Conservation (phyloP, 192 early-diverging fungal genomes). For the Entomortierella lignicola region DNA sequence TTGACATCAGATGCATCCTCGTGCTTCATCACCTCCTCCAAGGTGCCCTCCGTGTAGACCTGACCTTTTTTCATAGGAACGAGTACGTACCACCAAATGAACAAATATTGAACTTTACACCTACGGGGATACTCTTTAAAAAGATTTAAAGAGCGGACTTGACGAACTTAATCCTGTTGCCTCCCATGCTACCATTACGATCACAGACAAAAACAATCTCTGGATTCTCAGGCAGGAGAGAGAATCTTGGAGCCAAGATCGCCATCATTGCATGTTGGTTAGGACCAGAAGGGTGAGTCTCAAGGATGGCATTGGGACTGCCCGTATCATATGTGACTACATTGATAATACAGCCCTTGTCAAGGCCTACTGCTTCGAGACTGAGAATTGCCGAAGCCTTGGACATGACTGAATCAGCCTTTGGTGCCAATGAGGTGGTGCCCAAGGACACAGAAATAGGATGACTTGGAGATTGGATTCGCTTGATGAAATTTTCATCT, state of each 20-base stretch:
- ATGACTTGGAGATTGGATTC: conserved; percentile 61
- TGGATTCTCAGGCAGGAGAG: conserved; percentile 13
- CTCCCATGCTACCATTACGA: conserved; percentile 65
- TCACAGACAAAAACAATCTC: conserved; percentile 22
- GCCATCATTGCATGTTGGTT: conserved; percentile 18
- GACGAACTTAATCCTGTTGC: conserved; percentile 49
- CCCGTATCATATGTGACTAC: conserved; percentile 20
- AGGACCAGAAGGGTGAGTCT: conserved; percentile 24
- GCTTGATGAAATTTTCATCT: conserved; percentile 39
- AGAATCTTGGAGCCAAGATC: conserved; percentile 16
- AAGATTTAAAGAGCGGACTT: conserved; percentile 56
- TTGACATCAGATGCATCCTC: conserved; percentile 50
- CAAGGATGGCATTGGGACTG: conserved; percentile 19
- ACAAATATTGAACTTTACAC: conserved; percentile 60
- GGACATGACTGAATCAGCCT: conserved; percentile 12
- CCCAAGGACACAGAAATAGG: conserved; percentile 35
- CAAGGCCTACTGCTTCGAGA: conserved; percentile 10
- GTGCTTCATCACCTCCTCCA: conserved; percentile 47
- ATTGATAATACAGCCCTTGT: conserved; percentile 22
- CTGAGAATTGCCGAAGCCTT: conserved; percentile 26
- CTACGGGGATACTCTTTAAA: conserved; percentile 59
- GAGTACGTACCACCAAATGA: conserved; percentile 55
- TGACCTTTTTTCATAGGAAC: conserved; percentile 51
- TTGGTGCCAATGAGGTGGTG: conserved; percentile 21
- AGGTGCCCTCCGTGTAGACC: conserved; percentile 43